Conservation (phyloP, 1,284 basidiomycete species). For the Sutorius eximius region DNA sequence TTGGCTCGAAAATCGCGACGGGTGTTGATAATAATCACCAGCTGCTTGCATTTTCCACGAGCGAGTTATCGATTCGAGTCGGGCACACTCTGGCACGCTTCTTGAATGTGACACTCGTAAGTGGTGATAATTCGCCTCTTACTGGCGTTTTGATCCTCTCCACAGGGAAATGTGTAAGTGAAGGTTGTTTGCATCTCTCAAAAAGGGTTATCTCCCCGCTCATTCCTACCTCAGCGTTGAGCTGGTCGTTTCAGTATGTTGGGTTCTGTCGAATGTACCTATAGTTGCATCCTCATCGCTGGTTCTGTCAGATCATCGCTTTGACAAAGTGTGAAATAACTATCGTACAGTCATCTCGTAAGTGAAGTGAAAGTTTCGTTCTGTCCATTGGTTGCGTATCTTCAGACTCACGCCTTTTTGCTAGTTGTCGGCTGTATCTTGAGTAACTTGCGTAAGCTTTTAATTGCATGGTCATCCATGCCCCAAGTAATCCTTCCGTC, state of each 20-base stretch:
- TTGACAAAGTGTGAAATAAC: constrained; percentile 76
- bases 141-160: constrained; percentile 5
- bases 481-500: neutral
- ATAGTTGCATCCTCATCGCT: constrained; percentile 4
- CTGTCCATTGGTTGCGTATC: constrained; percentile 18
- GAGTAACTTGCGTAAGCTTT: constrained; percentile 67
- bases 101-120: constrained; percentile 81
- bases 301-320: constrained; percentile 68
- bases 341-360: constrained; percentile 81
- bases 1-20: neutral
- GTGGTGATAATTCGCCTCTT: constrained; percentile 23
- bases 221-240: constrained; percentile 56
- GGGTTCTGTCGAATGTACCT: constrained; percentile 8
- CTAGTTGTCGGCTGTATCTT: constrained; percentile 78
- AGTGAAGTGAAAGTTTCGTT: constrained; percentile 36
- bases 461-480: neutral
- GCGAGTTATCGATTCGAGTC: constrained; percentile 79
- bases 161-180: constrained; percentile 75
- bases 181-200: neutral
- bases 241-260: constrained; percentile 68
- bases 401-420: constrained; percentile 17
- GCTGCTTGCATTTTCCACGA: constrained; percentile 85
- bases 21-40: constrained; percentile 31
- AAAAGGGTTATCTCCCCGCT: constrained; percentile 1
- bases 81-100: constrained; percentile 86